Evolutionary conservation across 352 stramenopile species (phyloP).

Genomic region (Pythium biforme): DNA sequence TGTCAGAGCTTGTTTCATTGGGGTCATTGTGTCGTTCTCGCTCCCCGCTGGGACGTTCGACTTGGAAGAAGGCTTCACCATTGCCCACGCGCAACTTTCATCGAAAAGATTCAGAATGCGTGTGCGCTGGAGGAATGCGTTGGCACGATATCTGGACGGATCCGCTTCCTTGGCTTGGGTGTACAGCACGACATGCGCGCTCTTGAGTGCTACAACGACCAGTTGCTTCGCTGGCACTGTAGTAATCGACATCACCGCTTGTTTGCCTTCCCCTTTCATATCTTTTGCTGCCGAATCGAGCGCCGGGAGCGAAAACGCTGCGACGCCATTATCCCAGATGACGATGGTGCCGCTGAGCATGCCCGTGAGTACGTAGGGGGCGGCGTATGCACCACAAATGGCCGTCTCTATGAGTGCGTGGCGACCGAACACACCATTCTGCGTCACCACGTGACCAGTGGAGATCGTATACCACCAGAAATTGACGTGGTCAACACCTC

Average conservation of each 20-base stretch:
- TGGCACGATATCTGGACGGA: slow-evolving; percentile 13
- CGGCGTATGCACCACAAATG: slow-evolving; percentile 38
- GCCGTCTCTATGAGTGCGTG: slow-evolving; percentile 55
- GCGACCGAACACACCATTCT: slow-evolving; percentile 64
- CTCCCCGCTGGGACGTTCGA: not conserved
- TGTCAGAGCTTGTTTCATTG: slow-evolving; percentile 15
- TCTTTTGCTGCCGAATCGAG: slow-evolving; percentile 13
- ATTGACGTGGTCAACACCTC: slow-evolving; percentile 65
- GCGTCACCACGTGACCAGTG: slow-evolving; percentile 44
- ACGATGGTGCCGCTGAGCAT: slow-evolving; percentile 47
- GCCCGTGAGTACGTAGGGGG: slow-evolving; percentile 55
- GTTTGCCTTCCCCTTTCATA: not conserved
- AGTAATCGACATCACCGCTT: slow-evolving; percentile 34
- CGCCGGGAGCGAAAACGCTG: slow-evolving; percentile 36
- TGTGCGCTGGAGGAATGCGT: slow-evolving; percentile 18
- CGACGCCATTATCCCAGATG: slow-evolving; percentile 55
- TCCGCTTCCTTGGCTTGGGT: slow-evolving; percentile 16
- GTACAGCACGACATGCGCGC: slow-evolving; percentile 29
- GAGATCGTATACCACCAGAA: slow-evolving; percentile 60
- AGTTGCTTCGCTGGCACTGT: slow-evolving; percentile 37
- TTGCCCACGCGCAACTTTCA: slow-evolving; percentile 16
- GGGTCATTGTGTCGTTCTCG: not conserved
- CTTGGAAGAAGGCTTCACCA: slow-evolving; percentile 1
- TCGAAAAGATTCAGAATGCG: slow-evolving; percentile 17
- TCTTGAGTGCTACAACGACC: slow-evolving; percentile 40